Percentiles rank a stretch among this genome's conserved stretches.
Evolutionary conservation across 306 rosid species (phyloP).

Genomic region (Spatholobus suberectus): DNA sequence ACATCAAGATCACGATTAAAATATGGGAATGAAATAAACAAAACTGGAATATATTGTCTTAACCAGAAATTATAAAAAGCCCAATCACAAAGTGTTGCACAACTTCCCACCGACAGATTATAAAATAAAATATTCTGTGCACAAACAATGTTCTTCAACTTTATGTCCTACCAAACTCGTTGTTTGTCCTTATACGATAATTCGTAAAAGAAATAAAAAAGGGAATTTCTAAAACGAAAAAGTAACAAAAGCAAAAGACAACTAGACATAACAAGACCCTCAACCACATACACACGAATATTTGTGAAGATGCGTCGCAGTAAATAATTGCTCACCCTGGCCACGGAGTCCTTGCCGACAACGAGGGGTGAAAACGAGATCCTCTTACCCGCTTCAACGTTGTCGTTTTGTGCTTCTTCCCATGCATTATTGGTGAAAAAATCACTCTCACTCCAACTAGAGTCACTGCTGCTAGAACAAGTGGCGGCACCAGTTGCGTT

Average conservation of each 20-base stretch:
- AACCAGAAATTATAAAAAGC: neutral
- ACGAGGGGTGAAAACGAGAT: conserved; percentile 42
- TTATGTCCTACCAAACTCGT: conserved; percentile 33
- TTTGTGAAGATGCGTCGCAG: conserved; percentile 32
- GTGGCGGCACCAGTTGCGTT: conserved; percentile 39
- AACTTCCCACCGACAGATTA: conserved; percentile 25
- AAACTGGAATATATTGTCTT: neutral
- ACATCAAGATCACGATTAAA: neutral
- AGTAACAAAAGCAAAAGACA: neutral
- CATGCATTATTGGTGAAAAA: conserved; percentile 58
- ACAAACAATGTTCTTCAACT: neutral
- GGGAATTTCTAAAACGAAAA: neutral
- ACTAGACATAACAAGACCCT: neutral
- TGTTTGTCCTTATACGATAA: conserved; percentile 27
- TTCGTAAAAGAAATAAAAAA: neutral
- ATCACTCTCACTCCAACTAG: conserved; percentile 90
- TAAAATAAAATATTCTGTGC: neutral
- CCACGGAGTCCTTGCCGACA: conserved; percentile 62
- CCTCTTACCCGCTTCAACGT: conserved; percentile 39
- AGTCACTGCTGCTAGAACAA: conserved; percentile 47
- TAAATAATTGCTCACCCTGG: conserved; percentile 59
- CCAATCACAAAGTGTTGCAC: neutral
- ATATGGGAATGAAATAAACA: conserved; percentile 2
- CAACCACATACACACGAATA: conserved; percentile 42
- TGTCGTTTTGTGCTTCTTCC: conserved; percentile 47